Conservation (phyloP, 1,284 basidiomycete genomes). For the Anthracocystis panici-leucophaei region DNA sequence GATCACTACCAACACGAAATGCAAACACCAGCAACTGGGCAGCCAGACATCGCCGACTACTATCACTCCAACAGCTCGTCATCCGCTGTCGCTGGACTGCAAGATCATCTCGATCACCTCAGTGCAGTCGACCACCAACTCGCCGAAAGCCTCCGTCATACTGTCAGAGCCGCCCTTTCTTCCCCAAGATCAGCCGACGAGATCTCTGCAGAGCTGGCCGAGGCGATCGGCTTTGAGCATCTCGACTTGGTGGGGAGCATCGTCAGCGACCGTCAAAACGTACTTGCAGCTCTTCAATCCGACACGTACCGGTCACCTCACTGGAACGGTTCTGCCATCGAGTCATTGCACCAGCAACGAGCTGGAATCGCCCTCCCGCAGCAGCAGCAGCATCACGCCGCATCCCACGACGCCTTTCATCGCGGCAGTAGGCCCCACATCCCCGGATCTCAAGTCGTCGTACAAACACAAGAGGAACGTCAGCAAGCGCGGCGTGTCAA, state of each 20-base stretch:
- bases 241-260: constrained; percentile 74
- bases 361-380: constrained; percentile 24
- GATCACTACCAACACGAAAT: constrained; percentile 26
- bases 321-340: constrained; percentile 32
- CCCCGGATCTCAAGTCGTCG: constrained; percentile 65
- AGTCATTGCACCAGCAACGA: constrained; percentile 4
- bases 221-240: constrained; percentile 87
- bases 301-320: neutral
- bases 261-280: constrained; percentile 68
- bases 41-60: constrained; percentile 6
- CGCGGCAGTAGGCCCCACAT: constrained; percentile 57
- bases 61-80: constrained; percentile 11
- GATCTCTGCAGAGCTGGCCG: constrained; percentile 82
- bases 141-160: constrained; percentile 39
- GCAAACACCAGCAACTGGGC: constrained; percentile 13
- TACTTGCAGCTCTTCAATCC: constrained; percentile 39
- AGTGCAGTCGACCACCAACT: constrained; percentile 28
- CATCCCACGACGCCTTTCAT: constrained; percentile 24
- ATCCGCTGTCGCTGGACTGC: constrained; percentile 20
- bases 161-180: constrained; percentile 19
- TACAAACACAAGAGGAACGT: constrained; percentile 65
- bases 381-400: constrained; percentile 41
- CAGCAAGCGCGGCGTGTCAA: constrained; percentile 64
- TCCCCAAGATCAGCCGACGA: constrained; percentile 72
- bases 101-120: constrained; percentile 38